A percentile compares a stretch with the other conserved stretches of the same genome.
Evolutionary conservation across 768 basidiomycete genomes (phyloP).

Genomic region (Asterophora lycoperdoides): DNA sequence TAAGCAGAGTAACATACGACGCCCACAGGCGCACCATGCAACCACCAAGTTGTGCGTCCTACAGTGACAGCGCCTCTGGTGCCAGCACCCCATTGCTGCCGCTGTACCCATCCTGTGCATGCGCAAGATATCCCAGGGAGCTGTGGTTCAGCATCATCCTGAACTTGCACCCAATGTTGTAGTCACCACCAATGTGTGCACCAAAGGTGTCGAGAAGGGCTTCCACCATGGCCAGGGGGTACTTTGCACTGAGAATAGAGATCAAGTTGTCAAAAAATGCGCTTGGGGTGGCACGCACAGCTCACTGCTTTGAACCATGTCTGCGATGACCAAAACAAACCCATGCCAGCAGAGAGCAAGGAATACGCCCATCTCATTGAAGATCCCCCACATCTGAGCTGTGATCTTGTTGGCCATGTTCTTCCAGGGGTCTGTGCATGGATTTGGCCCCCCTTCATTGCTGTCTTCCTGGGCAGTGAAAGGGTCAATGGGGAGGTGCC

Average conservation of each 20-base stretch:
- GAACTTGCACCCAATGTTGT: slow-evolving; percentile 24
- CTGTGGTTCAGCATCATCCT: slow-evolving; percentile 16
- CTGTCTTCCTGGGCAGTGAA: background rate
- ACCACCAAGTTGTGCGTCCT: slow-evolving; percentile 16
- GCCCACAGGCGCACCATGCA: no score
- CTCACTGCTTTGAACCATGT: slow-evolving; percentile 29
- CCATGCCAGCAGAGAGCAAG: slow-evolving; percentile 24
- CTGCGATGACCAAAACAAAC: slow-evolving; percentile 18
- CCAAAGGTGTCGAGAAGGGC: slow-evolving; percentile 16
- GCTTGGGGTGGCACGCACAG: slow-evolving; percentile 19
- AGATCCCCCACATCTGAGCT: slow-evolving; percentile 24
- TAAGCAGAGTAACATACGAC: no score
- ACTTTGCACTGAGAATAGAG: slow-evolving; percentile 15
- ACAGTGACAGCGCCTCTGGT: no score
- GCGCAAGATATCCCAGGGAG: slow-evolving; percentile 11
- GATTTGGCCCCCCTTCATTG: slow-evolving; percentile 6
- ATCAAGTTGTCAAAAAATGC: background rate
- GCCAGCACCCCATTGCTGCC: no score
- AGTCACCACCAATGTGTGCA: slow-evolving; percentile 10
- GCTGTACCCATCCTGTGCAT: slow-evolving; percentile 6
- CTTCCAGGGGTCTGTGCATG: slow-evolving; percentile 20
- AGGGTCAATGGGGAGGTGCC: no score
- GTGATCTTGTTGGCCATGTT: slow-evolving; percentile 19
- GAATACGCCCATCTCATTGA: slow-evolving; percentile 22
- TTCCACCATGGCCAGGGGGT: slow-evolving; percentile 17